Base-by-base conservation (phyloP, 352 stramenopile species). In the Globisporangium uncinulatum region DNA sequence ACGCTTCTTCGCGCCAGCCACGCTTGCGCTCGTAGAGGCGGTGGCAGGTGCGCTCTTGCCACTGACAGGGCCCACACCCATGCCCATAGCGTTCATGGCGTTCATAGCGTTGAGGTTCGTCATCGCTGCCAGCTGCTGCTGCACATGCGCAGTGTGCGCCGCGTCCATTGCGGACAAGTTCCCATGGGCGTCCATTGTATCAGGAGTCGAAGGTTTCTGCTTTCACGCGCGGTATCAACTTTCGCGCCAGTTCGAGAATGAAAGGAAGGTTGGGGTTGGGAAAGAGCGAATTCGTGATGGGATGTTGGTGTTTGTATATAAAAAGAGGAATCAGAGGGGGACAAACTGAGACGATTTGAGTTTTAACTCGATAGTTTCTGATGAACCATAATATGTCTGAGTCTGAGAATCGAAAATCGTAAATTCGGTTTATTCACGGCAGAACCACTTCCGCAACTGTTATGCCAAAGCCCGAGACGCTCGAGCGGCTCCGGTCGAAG, bases 191-290 rank as follows among this genome's bases (percentile, higher is more conserved):
- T 14, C 42, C n/a, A 46, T 63, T 55, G 74, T 91, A 91, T 91
- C 83, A 89, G 81, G 74, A 87, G 78, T 91, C 65, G 79, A 86
- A 90, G 79, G 78, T 85, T 88, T 84, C 56, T 76, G 67, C 74
- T 76, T 78, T 62, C 19, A 19, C 42, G 19, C n/a, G 17, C 17
- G 17, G 42, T 47, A 47, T 47, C 19, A 29, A 29, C 7, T 47
- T 47, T 47, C 42, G 42, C 42, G 42, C 42, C 17, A 47, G 42
- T 47, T 47, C 9, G 13, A 29, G n/a, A 47, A 10, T 47, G 42
- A 19, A 20, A 47, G 42, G 42, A 29, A 29, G 6, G 42, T 9
- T 19, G 42, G 42, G 14, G 20, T 47, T 47, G 19, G 17, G 20
- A 47, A 47, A 21, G 14, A 21, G 15, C 19, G 41, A 9, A 46